These are phyloP conservation scores for Neurospora sp. DNA, from an alignment of 495 filamentous ascomycete species.

Conservation along the genomic window DNA sequence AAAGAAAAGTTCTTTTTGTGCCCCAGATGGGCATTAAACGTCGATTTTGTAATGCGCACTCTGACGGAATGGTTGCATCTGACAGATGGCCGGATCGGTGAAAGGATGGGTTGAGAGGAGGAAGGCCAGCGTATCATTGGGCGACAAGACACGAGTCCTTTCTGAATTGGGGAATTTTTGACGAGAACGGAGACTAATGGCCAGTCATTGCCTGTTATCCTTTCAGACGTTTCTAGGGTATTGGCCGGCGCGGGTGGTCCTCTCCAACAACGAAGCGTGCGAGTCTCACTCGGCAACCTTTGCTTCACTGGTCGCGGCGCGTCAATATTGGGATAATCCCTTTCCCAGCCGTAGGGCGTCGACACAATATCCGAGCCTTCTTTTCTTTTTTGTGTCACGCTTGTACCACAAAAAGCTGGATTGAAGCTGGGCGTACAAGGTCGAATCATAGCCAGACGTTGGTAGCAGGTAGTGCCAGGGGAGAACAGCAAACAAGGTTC, in stretches of 20 bases:
- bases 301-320: neutral
- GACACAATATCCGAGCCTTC: neutral
- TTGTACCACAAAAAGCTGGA: neutral
- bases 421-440: neutral
- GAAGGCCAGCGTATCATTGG: neutral
- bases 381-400: neutral
- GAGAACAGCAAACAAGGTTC: neutral
- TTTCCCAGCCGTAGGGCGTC: neutral
- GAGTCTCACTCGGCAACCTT: neutral
- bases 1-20: neutral
- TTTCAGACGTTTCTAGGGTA: neutral
- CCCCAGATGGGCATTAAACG: neutral
- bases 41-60: neutral
- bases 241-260: neutral
- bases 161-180: constrained; percentile 27
- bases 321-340: neutral
- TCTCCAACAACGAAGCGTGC: neutral
- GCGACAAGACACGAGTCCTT: constrained; percentile 10
- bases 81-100: neutral
- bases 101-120: neutral
- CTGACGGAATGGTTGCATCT: neutral
- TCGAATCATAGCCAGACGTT: neutral
- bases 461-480: neutral
- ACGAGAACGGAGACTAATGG: constrained; percentile 15
- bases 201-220: constrained; percentile 8